Base-by-base conservation (phyloP, 805 yeast genomes). In the Nakazawaea ernobii region DNA sequence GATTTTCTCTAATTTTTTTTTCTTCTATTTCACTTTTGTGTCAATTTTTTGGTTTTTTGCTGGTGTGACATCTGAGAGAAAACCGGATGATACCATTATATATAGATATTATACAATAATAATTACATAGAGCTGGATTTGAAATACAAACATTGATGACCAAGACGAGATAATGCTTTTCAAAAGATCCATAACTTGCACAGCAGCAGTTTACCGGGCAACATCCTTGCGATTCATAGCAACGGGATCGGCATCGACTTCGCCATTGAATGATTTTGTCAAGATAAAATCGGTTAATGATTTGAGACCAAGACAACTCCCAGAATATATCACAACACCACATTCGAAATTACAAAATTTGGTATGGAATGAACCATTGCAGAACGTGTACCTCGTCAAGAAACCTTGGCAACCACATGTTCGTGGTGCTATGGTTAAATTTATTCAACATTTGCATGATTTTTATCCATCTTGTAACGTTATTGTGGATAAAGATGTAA, bases 351-450 rank as follows among this genome's bases (percentile, higher is more conserved):
- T 84, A 41, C 80, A 78, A 53, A 72, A 77, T 27, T 59, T 90
- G 39, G 65, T 77, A 10, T 89, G 97, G 97, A 71, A 75, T n/a
- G 61, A 67, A 13, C 86, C 88, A 1, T 75, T 88, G 9, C 78
- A 80, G 50, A 92, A 91, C 60, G 78, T 92, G 8, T 74, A 84
- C 46, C 70, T 92, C 14, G 87, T 88, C 29, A 91, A 90, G 65
- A 92, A 92, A 60, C 96, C 96, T 1, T 80, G 86, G 82, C 79
- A 87, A 43, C 62, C 67, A 1, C 66, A 69, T 8, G 95, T 88
- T 3, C 70, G 82, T 11, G 66, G 69, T 6, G 89, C 94, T 4
- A 78, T 84, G 79, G 72, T 79, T 7, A 69, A 70, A 39, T 84
- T 91, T 52, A 77, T 90, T 15, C 64, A 71, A 6, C 83, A 80